Evolutionary conservation across 768 basidiomycete species (phyloP), one percentile per base, ranked within the genome.

Genomic region (Nevesoporus exiguus): DNA sequence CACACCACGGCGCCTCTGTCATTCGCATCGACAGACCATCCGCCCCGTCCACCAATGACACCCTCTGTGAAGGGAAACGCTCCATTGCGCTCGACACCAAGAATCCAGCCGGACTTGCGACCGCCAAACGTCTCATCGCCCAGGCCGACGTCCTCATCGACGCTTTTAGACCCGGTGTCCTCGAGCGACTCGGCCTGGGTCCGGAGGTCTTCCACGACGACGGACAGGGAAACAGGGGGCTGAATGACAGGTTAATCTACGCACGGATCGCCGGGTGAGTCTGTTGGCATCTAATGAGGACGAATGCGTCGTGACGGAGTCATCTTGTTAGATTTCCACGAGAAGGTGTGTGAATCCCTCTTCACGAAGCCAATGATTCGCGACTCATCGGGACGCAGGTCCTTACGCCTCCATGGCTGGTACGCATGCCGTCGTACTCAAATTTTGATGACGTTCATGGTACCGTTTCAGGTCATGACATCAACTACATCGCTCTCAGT

Each of bases 141-240:
- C 68, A 76, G 33, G 86, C 88, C n/a, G 90, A 93, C 67, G 78
- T 93, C 15, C 72, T 93, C 42, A 88, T 93, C 61, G 90, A 93
- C 65, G 84, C 91, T 1, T 93, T 88, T 67, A 76, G 90, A 44
- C 89, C 90, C 47, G 91, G 90, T 1, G 88, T 92, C 2, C 76
- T 93, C 72, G 90, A 93, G 64, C 78, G 80, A 55, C 73, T 91
- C 29, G 86, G 86, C 2, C 73, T 93, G 17, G 90, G 88, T 11
- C 91, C 90, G 1, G 81, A 86, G 5, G 76, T 85, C 4, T 90
- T 92, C 62, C 71, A 90, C 17, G 82, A 90, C 17, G 82, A 83
- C 45, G 63, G 64, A 30, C 75, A 70, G 6, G 71, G 73, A 45
- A 60, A 40, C 17, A 58, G 57, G 50, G 85, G 84, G 3, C 48